These are phyloP conservation scores for Malus hybrid DNA, from an alignment of 331 rosid genomes.

Conservation along the genomic window DNA sequence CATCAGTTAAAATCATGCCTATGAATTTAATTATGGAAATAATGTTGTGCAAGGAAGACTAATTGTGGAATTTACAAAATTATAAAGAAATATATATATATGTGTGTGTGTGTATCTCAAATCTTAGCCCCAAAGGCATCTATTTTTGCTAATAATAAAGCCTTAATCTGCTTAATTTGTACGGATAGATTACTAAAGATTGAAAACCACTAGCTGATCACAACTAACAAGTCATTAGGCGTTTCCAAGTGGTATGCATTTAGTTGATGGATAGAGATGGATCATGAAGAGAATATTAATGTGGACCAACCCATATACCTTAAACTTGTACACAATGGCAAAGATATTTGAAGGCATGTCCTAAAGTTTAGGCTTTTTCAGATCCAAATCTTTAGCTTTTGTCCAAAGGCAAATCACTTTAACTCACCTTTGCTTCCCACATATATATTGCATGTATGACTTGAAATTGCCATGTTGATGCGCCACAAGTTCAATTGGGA, in stretches of 20 bases:
- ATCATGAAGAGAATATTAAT: conserved; percentile 10
- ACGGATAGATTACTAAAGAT: conserved; percentile 4
- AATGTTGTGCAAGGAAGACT: too few species aligned
- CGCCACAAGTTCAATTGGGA: conserved; percentile 56
- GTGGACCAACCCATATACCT: conserved; percentile 19
- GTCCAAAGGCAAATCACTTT: conserved; percentile 27
- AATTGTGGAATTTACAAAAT: background rate
- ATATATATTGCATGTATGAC: conserved; percentile 7
- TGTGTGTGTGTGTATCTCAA: background rate
- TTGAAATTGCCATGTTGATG: conserved; percentile 47
- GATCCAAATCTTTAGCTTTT: conserved; percentile 27
- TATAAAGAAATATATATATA: too few species aligned
- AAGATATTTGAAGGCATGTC: conserved; percentile 35
- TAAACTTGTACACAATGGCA: conserved; percentile 12
- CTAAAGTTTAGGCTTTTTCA: conserved; percentile 56
- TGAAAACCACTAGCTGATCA: background rate
- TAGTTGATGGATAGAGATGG: background rate
- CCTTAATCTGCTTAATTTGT: background rate
- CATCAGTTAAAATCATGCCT: background rate
- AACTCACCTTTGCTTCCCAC: conserved; percentile 17
- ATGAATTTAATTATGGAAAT: too few species aligned
- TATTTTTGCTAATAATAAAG: background rate
- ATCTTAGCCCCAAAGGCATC: conserved; percentile 6
- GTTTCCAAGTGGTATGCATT: conserved; percentile 5
- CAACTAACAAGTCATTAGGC: conserved; percentile 9